Conservation (phyloP, 2,329 filamentous ascomycete species). For the Sclerotinia minor region DNA sequence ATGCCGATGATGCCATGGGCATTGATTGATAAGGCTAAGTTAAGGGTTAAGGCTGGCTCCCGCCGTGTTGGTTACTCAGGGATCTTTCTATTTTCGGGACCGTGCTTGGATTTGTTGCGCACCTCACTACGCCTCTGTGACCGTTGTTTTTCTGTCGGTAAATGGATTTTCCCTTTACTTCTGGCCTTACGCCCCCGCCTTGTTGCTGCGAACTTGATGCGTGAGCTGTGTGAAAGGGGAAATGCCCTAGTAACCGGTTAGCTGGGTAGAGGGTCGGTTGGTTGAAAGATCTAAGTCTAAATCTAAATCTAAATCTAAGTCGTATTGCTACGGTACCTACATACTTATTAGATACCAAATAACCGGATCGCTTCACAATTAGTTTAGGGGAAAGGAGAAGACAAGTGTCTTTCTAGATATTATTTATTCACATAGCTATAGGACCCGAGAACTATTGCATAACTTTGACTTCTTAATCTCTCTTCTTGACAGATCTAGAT, state of each 20-base stretch:
- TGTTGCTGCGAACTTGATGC: slow-evolving; percentile 4
- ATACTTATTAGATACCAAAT: not conserved
- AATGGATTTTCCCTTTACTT: not conserved
- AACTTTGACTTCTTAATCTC: not conserved
- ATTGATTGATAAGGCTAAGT: not conserved
- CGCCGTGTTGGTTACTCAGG: not conserved
- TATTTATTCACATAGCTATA: not conserved
- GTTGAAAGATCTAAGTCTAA: not conserved
- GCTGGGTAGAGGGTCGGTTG: not conserved
- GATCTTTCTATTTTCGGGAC: not conserved
- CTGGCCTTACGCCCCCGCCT: too few species aligned
- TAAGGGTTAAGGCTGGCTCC: too few species aligned
- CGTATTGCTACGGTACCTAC: not conserved
- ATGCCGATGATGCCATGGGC: not conserved
- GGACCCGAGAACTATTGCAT: not conserved
- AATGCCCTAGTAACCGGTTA: not conserved
- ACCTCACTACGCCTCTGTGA: not conserved
- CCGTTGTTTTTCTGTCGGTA: slow-evolving; percentile 6
- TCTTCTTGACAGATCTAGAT: not conserved
- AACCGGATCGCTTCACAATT: slow-evolving; percentile 5
- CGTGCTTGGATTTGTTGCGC: not conserved
- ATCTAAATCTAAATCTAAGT: too few species aligned
- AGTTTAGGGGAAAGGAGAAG: not conserved
- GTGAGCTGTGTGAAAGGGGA: slow-evolving; percentile 1
- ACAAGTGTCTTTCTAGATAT: not conserved